These are phyloP conservation scores for Udeniomyces megalosporus DNA, from an alignment of 768 basidiomycete genomes.

Conservation along the genomic window DNA sequence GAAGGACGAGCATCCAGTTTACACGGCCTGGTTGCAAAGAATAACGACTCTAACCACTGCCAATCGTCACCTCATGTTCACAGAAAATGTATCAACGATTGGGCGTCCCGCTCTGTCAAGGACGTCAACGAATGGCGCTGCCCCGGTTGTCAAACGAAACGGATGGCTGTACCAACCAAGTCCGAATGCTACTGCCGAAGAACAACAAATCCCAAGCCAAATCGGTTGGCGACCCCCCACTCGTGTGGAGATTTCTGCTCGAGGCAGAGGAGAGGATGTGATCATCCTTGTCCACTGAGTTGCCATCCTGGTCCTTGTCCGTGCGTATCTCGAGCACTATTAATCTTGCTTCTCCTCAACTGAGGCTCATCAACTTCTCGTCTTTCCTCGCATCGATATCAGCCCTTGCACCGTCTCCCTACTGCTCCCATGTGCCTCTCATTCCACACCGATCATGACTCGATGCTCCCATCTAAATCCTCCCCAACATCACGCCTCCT, in stretches of 20 bases:
- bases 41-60: too few relatives aligned
- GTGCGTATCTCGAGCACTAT: background rate
- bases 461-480: constrained; percentile 38
- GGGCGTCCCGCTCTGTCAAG: constrained; percentile 13
- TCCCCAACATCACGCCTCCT: too few relatives aligned
- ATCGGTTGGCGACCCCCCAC: constrained; percentile 36
- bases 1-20: too few relatives aligned
- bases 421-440: constrained; percentile 61
- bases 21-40: too few relatives aligned
- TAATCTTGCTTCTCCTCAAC: background rate
- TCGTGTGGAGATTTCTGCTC: constrained; percentile 31
- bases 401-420: constrained; percentile 65
- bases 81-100: constrained; percentile 15
- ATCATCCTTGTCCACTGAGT: constrained; percentile 60
- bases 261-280: constrained; percentile 36
- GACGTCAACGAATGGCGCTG: constrained; percentile 9
- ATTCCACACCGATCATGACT: constrained; percentile 42
- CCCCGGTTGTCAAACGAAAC: constrained; percentile 12
- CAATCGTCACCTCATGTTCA: background rate
- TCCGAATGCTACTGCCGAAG: constrained; percentile 53
- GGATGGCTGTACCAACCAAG: background rate
- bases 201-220: constrained; percentile 51
- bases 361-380: background rate
- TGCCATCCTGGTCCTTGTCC: constrained; percentile 98
- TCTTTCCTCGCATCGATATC: background rate